Evolutionary conservation across 441 rosid species (phyloP).

Genomic region (Hypseocharis bilobata): DNA sequence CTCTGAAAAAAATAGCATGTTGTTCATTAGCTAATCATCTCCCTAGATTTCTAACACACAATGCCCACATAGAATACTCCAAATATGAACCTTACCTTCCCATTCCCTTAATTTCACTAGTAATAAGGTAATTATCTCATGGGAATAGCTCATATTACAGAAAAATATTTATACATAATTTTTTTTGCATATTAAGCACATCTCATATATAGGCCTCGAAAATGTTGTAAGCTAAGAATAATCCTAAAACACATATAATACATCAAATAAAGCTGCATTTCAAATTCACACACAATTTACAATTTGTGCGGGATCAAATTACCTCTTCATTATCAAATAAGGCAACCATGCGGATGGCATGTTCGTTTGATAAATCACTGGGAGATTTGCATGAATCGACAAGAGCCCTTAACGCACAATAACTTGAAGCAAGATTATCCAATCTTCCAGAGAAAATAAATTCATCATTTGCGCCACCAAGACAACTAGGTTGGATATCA

Average conservation of each 20-base stretch:
- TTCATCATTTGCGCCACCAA: slow-evolving; percentile 81
- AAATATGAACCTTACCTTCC: background rate
- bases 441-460: slow-evolving; percentile 90
- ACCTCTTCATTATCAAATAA: slow-evolving; percentile 97
- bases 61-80: background rate
- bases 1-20: background rate
- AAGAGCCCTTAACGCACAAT: slow-evolving; percentile 77
- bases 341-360: slow-evolving; percentile 72
- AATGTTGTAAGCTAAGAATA: background rate
- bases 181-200: background rate
- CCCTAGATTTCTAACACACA: background rate
- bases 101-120: background rate
- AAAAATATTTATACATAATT: background rate
- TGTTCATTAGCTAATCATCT: background rate
- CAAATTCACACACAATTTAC: background rate
- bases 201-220: background rate
- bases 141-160: background rate
- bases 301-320: slow-evolving; percentile 16
- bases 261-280: slow-evolving; percentile 5
- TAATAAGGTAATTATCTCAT: background rate
- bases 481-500: slow-evolving; percentile 92
- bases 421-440: slow-evolving; percentile 87
- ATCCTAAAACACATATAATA: background rate
- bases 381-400: slow-evolving; percentile 60
- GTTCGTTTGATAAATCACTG: slow-evolving; percentile 44